Conservation (phyloP, 2,329 filamentous ascomycete genomes). For the Fusarium cyanostomum region DNA sequence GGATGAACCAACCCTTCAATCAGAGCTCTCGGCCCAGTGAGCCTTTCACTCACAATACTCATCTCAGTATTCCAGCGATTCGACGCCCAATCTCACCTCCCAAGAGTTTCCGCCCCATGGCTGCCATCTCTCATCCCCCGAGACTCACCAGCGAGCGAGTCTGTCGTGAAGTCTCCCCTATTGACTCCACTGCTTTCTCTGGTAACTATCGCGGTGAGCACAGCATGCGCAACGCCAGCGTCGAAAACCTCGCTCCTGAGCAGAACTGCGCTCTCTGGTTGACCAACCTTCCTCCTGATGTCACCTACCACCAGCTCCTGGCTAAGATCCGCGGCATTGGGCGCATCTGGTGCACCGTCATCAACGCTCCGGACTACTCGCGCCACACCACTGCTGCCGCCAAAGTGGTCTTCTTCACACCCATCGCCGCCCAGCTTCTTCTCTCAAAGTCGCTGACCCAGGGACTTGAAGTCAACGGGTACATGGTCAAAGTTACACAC, state of each 20-base stretch:
- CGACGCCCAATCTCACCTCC: background rate
- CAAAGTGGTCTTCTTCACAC: slow-evolving; percentile 61
- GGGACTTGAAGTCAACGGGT: slow-evolving; percentile 51
- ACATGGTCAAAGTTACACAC: slow-evolving; percentile 51
- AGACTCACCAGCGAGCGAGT: background rate
- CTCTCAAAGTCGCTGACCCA: slow-evolving; percentile 35
- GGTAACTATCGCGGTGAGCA: slow-evolving; percentile 51
- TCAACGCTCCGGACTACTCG: slow-evolving; percentile 58
- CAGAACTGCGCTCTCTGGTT: slow-evolving; percentile 64
- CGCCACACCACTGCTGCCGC: slow-evolving; percentile 54
- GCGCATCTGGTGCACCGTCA: slow-evolving; percentile 61
- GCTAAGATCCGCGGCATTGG: slow-evolving; percentile 55
- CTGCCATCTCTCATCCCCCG: slow-evolving; percentile 18
- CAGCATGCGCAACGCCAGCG: slow-evolving; percentile 49
- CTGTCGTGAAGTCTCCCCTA: background rate
- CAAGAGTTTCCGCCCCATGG: slow-evolving; percentile 39
- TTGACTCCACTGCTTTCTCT: slow-evolving; percentile 40
- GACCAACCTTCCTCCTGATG: slow-evolving; percentile 57
- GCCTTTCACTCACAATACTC: background rate
- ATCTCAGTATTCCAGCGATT: background rate
- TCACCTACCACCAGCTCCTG: slow-evolving; percentile 57
- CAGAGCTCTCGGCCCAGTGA: background rate
- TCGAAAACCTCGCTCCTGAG: slow-evolving; percentile 42
- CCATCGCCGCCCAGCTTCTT: slow-evolving; percentile 49
- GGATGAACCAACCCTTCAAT: background rate